Base-by-base conservation (phyloP, 257 asterid genomes). In the Lycium barbarum region DNA sequence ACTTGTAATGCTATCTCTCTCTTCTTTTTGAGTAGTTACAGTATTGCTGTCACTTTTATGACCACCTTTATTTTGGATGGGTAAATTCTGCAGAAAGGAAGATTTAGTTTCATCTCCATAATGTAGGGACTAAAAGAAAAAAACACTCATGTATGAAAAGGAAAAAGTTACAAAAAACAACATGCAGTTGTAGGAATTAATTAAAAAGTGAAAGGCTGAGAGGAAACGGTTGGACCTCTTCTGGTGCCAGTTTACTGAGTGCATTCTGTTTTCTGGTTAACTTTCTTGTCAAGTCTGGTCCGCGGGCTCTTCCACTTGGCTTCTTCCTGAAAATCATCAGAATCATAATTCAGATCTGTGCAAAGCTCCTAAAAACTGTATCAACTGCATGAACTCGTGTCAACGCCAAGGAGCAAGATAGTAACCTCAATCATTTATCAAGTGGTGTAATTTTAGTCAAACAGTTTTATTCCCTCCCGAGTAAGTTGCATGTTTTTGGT, bases 261-360 rank as follows among this genome's bases (percentile, higher is more conserved):
- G 92, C 95, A 61, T 91, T 95, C 80, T 87, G 98, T 84, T 93
- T 96, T 87, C 96, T 91, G 5, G 91, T 79, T 2, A 91, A 93
- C 85, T 90, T 91, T 86, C 94, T 91, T 33, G 90, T 83, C 80
- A 90, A 81, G 68, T 96, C 99, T 7, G 97, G 91, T 74, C 87
- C 95, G 67, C 94, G 98, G 38, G 93, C 82, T 91, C 95, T 92
- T 83, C 91, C 95, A 83, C 88, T 86, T 14, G 89, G 90, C 57
- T 84, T 87, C 88, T 92, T 93, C 91, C 97, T 95, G 86, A 86
- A 84, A 70, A 63, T 54, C 26, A 36, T 61, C 7, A 20, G 4
- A 70, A n/a, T 49, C 66, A n/a, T 18, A 59, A n/a, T 26, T 59
- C 3, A 59, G 66, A 59, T 59, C 66, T 9, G 22, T 59, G 66